Evolutionary conservation across 2,329 filamentous ascomycete species (phyloP).

Genomic region (Penicillium occitanis): DNA sequence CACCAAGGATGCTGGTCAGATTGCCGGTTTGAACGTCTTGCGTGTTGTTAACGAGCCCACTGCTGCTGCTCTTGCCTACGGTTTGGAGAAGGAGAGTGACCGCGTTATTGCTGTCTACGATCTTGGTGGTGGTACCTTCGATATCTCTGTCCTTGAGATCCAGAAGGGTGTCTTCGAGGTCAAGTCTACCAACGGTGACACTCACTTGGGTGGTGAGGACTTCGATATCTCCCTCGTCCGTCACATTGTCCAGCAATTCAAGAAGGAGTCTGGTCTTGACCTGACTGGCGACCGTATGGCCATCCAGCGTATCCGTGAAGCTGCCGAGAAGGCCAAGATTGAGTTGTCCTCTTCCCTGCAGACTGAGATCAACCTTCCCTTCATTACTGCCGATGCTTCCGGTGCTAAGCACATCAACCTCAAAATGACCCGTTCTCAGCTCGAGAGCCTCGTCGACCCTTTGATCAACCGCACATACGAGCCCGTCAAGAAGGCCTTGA

Average conservation of each 20-base stretch:
- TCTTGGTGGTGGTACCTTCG: conserved; percentile 97
- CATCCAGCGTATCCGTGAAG: conserved; percentile 98
- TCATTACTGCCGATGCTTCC: conserved; percentile 94
- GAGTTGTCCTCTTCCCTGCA: conserved; percentile 92
- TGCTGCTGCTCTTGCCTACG: conserved; percentile 91
- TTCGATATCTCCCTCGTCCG: conserved; percentile 95
- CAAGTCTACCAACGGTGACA: conserved; percentile 99
- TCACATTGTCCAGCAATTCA: conserved; percentile 91
- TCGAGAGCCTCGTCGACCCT: conserved; percentile 88
- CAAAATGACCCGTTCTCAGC: conserved; percentile 88
- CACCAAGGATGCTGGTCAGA: conserved; percentile 97
- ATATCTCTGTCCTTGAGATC: conserved; percentile 97
- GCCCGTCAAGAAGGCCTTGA: conserved; percentile 91
- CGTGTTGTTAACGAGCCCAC: conserved; percentile 98
- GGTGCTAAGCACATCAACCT: conserved; percentile 98
- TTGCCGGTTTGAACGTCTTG: conserved; percentile 91
- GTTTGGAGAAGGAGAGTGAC: conserved; percentile 91
- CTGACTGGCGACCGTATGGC: conserved; percentile 93
- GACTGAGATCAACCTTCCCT: conserved; percentile 97
- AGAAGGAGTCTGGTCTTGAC: conserved; percentile 91
- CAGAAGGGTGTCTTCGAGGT: conserved; percentile 98
- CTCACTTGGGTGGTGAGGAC: conserved; percentile 96
- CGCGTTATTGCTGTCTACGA: conserved; percentile 92
- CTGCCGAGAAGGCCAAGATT: conserved; percentile 99
- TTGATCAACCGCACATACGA: conserved; percentile 84